Conservation (phyloP, 352 stramenopile genomes). For the Globisporangium barbulae region DNA sequence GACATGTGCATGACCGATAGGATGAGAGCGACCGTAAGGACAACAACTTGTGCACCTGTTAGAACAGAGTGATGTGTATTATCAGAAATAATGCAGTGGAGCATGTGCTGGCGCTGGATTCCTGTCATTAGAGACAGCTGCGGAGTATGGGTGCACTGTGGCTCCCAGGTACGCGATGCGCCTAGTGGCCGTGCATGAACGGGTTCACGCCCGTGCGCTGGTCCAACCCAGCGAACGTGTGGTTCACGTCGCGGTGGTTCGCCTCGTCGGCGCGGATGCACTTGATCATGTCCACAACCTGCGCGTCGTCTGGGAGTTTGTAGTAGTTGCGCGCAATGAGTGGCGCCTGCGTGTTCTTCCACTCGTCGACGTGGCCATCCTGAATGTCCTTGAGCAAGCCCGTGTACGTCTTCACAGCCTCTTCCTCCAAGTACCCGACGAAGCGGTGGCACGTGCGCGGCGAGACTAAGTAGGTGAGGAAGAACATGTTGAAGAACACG, state of each 20-base stretch:
- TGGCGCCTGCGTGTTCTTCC: slow-evolving; percentile 64
- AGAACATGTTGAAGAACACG: slow-evolving; percentile 85
- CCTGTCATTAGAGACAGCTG: no score
- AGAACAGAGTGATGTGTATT: no score
- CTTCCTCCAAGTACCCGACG: slow-evolving; percentile 92
- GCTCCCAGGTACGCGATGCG: no score
- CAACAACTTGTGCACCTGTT: no score
- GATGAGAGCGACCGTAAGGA: no score
- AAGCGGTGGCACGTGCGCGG: slow-evolving; percentile 89
- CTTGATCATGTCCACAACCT: slow-evolving; percentile 59
- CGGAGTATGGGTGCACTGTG: no score
- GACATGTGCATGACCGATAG: no score
- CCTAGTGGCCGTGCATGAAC: slow-evolving; percentile 26
- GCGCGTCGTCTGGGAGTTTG: slow-evolving; percentile 41
- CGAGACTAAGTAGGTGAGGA: slow-evolving; percentile 86
- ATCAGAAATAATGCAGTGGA: no score
- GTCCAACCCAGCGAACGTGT: slow-evolving; percentile 42
- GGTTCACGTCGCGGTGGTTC: slow-evolving; percentile 79
- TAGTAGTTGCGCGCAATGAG: slow-evolving; percentile 88
- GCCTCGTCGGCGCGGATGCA: slow-evolving; percentile 73
- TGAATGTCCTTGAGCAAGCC: slow-evolving; percentile 89
- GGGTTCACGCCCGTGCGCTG: slow-evolving; percentile 29
- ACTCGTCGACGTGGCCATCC: slow-evolving; percentile 67
- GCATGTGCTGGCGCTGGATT: no score
- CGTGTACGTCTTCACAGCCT: slow-evolving; percentile 91